These are phyloP conservation scores for Podosphaera leucotricha DNA, from an alignment of 2,329 filamentous ascomycete species.

Conservation along the genomic window DNA sequence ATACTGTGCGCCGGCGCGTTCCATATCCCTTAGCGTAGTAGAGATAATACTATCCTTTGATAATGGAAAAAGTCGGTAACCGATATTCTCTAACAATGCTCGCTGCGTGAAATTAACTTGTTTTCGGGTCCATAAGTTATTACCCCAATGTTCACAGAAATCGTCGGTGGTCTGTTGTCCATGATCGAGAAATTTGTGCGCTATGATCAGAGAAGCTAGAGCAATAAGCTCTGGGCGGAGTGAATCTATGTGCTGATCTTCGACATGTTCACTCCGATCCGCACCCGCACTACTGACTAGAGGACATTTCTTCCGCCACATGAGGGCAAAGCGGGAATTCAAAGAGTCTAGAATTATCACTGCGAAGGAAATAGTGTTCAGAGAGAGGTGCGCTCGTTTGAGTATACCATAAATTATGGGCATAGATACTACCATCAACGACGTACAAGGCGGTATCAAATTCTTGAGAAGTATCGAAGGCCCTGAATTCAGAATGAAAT, in stretches of 20 bases:
- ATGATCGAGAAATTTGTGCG: slow-evolving; percentile 43
- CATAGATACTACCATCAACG: slow-evolving; percentile 32
- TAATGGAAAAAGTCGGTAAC: slow-evolving; percentile 37
- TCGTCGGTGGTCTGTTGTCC: slow-evolving; percentile 27
- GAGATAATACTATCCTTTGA: slow-evolving; percentile 31
- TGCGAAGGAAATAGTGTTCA: slow-evolving; percentile 38
- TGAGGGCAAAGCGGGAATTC: slow-evolving; percentile 35
- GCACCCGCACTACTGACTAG: slow-evolving; percentile 12
- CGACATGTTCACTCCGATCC: slow-evolving; percentile 7
- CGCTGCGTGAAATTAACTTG: slow-evolving; percentile 42
- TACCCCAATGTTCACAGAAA: slow-evolving; percentile 31
- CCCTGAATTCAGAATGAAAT: slow-evolving; percentile 20
- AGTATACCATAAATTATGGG: slow-evolving; percentile 36
- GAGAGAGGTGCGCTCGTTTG: slow-evolving; percentile 29
- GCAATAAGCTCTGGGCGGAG: slow-evolving; percentile 38
- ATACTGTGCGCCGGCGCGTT: slow-evolving; percentile 23
- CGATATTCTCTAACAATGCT: slow-evolving; percentile 38
- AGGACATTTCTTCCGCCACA: slow-evolving; percentile 36
- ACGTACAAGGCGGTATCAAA: slow-evolving; percentile 38
- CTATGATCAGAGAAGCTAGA: slow-evolving; percentile 36
- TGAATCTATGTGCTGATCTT: slow-evolving; percentile 32
- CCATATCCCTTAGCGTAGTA: slow-evolving; percentile 39
- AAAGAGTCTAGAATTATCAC: slow-evolving; percentile 44
- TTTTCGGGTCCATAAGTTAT: slow-evolving; percentile 30
- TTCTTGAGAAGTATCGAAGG: slow-evolving; percentile 42